Conservation (phyloP, 1,284 basidiomycete genomes). For the Cryptococcus deneoformans region DNA sequence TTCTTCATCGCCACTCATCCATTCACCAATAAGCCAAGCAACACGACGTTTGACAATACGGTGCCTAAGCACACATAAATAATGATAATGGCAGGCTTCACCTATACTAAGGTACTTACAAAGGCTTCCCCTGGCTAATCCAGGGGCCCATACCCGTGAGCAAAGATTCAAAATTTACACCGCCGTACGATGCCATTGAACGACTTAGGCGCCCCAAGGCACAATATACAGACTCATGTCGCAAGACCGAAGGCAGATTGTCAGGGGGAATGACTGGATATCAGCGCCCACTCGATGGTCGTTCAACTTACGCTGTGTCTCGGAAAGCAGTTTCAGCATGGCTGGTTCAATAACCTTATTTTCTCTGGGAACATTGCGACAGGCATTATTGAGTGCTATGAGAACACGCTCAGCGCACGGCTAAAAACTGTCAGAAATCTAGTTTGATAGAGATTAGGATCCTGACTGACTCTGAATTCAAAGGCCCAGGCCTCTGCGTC, state of each 20-base stretch:
- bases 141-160: conserved; percentile 31
- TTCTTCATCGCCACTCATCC: conserved; percentile 62
- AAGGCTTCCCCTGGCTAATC: conserved; percentile 36
- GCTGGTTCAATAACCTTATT: conserved; percentile 62
- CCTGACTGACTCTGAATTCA: conserved; percentile 67
- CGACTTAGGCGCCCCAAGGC: conserved; percentile 77
- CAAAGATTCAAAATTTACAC: conserved; percentile 40
- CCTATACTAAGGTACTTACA: background rate
- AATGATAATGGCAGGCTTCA: background rate
- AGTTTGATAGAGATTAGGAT: background rate
- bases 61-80: conserved; percentile 55
- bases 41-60: conserved; percentile 84
- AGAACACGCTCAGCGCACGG: conserved; percentile 84
- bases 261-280: conserved; percentile 45
- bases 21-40: conserved; percentile 85
- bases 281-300: background rate
- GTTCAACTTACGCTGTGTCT: conserved; percentile 56
- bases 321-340: conserved; percentile 59
- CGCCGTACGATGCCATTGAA: conserved; percentile 52
- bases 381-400: conserved; percentile 72
- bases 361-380: conserved; percentile 56
- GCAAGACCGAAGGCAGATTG: conserved; percentile 64
- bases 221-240: conserved; percentile 84
- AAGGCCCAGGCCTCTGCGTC: conserved; percentile 87
- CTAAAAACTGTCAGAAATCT: conserved; percentile 35